These are phyloP conservation scores for Naegleria fowleri DNA, from an alignment of 208 protist genomes.

Conservation along the genomic window DNA sequence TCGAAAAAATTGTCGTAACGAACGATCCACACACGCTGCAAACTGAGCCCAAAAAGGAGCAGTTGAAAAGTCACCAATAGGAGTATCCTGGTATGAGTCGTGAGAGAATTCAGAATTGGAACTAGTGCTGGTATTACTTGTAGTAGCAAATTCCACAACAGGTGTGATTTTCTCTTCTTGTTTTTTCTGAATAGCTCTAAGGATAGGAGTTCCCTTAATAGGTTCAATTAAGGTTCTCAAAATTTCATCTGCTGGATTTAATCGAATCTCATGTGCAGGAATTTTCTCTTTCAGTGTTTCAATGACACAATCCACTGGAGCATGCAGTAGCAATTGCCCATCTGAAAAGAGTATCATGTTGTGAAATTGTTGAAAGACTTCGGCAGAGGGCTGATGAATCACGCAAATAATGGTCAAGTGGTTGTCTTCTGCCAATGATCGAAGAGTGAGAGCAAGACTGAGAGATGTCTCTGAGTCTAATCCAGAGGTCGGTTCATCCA, in stretches of 20 bases:
- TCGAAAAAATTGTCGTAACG: neutral
- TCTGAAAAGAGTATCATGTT: neutral
- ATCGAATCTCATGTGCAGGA: neutral
- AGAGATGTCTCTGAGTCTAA: constrained; percentile 46
- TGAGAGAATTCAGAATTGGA: too few relatives aligned
- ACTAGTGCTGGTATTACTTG: too few relatives aligned
- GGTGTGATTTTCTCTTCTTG: neutral
- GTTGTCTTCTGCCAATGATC: constrained; percentile 40
- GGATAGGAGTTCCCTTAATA: neutral
- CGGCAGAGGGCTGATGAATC: constrained; percentile 64
- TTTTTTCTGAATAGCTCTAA: neutral
- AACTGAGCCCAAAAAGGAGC: neutral
- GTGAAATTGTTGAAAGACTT: constrained; percentile 45
- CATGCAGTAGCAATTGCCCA: neutral
- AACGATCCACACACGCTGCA: neutral
- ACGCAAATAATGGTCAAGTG: constrained; percentile 51
- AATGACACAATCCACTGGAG: neutral
- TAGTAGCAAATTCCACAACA: neutral
- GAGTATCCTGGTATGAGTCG: too few relatives aligned
- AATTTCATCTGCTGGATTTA: neutral
- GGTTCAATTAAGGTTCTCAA: neutral
- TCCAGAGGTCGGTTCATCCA: constrained; percentile 53
- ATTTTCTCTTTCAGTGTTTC: neutral
- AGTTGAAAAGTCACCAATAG: neutral
- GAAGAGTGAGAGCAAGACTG: constrained; percentile 29